Evolutionary conservation across 2,329 filamentous ascomycete genomes (phyloP).

Genomic region (Cordyceps javanica): DNA sequence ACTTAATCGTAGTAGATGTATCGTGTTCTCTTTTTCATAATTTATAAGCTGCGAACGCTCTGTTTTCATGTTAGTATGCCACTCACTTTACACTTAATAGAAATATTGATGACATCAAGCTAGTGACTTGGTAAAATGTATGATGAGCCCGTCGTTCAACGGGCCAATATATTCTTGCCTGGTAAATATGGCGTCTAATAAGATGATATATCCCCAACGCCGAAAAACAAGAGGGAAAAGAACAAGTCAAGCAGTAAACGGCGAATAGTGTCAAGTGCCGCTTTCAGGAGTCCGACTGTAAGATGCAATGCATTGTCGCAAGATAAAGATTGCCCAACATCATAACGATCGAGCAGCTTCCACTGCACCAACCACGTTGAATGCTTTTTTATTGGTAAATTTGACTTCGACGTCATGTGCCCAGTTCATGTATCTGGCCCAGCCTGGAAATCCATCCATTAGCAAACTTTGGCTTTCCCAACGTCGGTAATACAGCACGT

Average conservation of each 20-base stretch:
- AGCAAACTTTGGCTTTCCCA: background rate
- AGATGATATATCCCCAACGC: background rate
- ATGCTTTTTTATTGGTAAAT: constrained; percentile 56
- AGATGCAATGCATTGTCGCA: background rate
- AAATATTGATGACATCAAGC: background rate
- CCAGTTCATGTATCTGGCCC: constrained; percentile 93
- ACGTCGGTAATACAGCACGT: background rate
- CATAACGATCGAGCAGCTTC: constrained; percentile 53
- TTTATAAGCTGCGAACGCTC: background rate
- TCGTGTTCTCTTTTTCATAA: background rate
- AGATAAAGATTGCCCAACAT: constrained; percentile 11
- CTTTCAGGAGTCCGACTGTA: background rate
- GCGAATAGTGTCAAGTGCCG: background rate
- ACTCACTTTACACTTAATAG: background rate
- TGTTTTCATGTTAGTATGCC: constrained; percentile 1
- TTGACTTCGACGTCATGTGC: constrained; percentile 72
- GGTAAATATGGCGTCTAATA: background rate
- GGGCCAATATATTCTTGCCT: background rate
- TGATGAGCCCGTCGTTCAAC: background rate
- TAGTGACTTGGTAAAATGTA: background rate
- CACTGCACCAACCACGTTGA: constrained; percentile 57
- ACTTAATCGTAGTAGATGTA: background rate
- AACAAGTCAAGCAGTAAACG: background rate
- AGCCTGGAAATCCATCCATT: constrained; percentile 52
- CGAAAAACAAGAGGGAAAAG: too few relatives aligned